Conservation (phyloP, 139 green algal genomes). For the Limnomonas spitsbergensis region DNA sequence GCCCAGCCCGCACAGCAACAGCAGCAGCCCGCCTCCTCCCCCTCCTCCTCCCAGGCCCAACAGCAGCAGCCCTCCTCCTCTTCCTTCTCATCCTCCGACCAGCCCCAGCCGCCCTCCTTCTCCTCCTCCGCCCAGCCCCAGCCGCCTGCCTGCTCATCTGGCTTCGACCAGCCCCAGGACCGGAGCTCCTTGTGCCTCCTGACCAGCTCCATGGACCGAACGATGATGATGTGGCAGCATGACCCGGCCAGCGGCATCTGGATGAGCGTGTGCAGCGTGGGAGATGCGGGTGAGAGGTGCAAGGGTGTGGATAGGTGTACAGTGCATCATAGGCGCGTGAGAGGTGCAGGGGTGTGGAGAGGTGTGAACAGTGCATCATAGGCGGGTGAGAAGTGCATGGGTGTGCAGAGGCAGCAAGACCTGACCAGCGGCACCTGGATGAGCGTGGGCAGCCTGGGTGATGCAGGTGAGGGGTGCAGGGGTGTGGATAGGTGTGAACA, state of each 20-base stretch:
- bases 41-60: neutral
- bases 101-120: no score
- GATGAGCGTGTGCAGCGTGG: slow-evolving; percentile 79
- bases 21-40: slow-evolving; percentile 14
- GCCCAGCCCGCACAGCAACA: slow-evolving; percentile 11
- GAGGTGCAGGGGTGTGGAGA: no score
- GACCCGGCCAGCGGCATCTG: slow-evolving; percentile 73
- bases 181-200: slow-evolving; percentile 10
- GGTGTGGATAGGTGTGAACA: neutral
- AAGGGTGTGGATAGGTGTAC: neutral
- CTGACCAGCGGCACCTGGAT: slow-evolving; percentile 78
- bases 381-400: slow-evolving; percentile 92
- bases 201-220: slow-evolving; percentile 85
- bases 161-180: neutral
- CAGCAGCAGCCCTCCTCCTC: no score
- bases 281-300: slow-evolving; percentile 21
- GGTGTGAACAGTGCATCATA: no score
- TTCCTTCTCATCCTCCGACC: no score
- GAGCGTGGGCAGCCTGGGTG: slow-evolving; percentile 70
- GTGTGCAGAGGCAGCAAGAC: slow-evolving; percentile 87
- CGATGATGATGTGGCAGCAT: slow-evolving; percentile 88
- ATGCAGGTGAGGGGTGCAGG: neutral
- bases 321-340: no score
- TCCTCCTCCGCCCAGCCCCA: no score
- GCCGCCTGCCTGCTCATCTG: no score